phyloP scores from a whole-genome alignment of 331 rosid genomes.

The Phaseolus coccineus region DNA sequence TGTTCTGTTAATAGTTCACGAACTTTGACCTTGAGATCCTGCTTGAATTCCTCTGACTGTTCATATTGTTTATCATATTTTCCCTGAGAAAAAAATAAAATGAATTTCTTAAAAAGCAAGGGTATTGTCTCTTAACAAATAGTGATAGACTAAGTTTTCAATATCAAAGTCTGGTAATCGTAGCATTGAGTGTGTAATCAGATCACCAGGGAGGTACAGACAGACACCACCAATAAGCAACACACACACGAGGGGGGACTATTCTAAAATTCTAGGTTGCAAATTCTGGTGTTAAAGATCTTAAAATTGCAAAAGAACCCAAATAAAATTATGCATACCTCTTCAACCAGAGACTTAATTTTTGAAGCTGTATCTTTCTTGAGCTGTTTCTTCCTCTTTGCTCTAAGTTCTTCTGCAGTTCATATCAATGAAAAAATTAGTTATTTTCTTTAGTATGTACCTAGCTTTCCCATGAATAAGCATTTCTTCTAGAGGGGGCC shows the following conservation, averaged over 20 bases:
- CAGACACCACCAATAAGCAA: slow-evolving; percentile 20
- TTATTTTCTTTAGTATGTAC: slow-evolving; percentile 31
- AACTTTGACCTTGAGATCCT: slow-evolving; percentile 89
- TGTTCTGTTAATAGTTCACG: slow-evolving; percentile 94
- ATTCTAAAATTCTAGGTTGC: slow-evolving; percentile 35
- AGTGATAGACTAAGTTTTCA: slow-evolving; percentile 20
- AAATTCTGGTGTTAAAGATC: slow-evolving; percentile 26
- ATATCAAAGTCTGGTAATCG: slow-evolving; percentile 22
- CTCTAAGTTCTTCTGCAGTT: slow-evolving; percentile 92
- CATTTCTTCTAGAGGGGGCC: slow-evolving; percentile 2
- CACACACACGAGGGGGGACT: neutral
- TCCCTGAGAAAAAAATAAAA: slow-evolving; percentile 61
- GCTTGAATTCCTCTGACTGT: slow-evolving; percentile 81
- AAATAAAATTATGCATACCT: slow-evolving; percentile 60
- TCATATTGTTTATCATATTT: slow-evolving; percentile 89
- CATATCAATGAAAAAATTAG: slow-evolving; percentile 47
- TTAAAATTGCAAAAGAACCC: slow-evolving; percentile 28
- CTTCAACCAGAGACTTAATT: slow-evolving; percentile 91
- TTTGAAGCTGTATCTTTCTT: slow-evolving; percentile 97
- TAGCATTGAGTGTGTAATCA: slow-evolving; percentile 30
- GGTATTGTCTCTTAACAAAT: slow-evolving; percentile 6
- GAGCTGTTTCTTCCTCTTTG: slow-evolving; percentile 89
- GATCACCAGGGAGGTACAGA: slow-evolving; percentile 25
- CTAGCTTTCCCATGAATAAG: slow-evolving; percentile 27
- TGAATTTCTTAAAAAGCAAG: slow-evolving; percentile 30